Percentiles rank a stretch among this genome's conserved stretches.
Evolutionary conservation across 257 asterid species (phyloP).

Genomic region (Leptodermis oblonga): DNA sequence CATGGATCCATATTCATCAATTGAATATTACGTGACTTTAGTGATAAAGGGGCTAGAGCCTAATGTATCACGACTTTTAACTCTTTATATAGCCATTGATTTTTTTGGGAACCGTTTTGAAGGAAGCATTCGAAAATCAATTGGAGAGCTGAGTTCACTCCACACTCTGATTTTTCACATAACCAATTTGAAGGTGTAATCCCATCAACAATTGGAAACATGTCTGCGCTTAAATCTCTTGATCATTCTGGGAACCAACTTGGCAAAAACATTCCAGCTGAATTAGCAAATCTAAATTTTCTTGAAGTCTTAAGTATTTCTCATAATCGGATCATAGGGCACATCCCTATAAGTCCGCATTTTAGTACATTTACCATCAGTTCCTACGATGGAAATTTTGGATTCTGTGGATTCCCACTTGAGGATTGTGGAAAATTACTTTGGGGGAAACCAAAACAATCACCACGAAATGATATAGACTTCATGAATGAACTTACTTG

Average conservation of each 20-base stretch:
- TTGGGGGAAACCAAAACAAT: background rate
- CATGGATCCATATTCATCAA: too few relatives aligned
- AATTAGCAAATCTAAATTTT: conserved; percentile 15
- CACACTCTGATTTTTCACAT: conserved; percentile 13
- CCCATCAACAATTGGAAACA: background rate
- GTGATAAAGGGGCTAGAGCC: too few relatives aligned
- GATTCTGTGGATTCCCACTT: too few relatives aligned
- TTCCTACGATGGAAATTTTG: too few relatives aligned
- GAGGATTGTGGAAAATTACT: too few relatives aligned
- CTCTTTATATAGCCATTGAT: too few relatives aligned
- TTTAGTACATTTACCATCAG: too few relatives aligned
- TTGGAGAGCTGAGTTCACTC: conserved; percentile 7
- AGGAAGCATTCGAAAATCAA: conserved; percentile 13
- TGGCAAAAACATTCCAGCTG: conserved; percentile 22
- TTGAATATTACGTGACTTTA: background rate
- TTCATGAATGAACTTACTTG: background rate
- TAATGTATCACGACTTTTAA: too few relatives aligned
- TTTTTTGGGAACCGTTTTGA: too few relatives aligned
- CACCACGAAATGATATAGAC: background rate
- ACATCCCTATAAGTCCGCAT: too few relatives aligned
- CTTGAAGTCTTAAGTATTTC: conserved; percentile 25
- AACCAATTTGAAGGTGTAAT: too few relatives aligned
- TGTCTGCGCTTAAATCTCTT: conserved; percentile 6
- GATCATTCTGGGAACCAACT: conserved; percentile 19
- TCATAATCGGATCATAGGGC: conserved; percentile 13